Conservation (phyloP, 352 stramenopile genomes). For the Phytophthora vignae region DNA sequence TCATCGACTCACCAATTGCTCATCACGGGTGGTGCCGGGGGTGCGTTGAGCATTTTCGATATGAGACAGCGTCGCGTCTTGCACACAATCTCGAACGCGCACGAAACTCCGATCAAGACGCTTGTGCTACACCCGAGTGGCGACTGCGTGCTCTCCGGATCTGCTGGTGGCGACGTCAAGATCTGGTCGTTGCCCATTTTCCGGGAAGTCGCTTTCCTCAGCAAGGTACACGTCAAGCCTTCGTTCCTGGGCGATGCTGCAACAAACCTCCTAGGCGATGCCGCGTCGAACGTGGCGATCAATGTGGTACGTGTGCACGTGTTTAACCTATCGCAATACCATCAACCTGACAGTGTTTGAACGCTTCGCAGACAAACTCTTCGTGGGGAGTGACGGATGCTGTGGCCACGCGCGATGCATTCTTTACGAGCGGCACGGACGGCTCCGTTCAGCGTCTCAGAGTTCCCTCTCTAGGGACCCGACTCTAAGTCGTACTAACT, state of each 20-base stretch:
- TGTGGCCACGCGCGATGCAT: slow-evolving; percentile 79
- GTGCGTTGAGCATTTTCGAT: slow-evolving; percentile 87
- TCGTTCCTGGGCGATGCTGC: slow-evolving; percentile 82
- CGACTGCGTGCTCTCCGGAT: slow-evolving; percentile 85
- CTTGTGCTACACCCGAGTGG: slow-evolving; percentile 80
- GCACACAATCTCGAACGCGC: slow-evolving; percentile 83
- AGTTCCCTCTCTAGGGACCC: slow-evolving; percentile 53
- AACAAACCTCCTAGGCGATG: slow-evolving; percentile 80
- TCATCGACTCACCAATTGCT: slow-evolving; percentile 83
- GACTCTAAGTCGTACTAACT: slow-evolving; percentile 19
- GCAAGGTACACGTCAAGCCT: slow-evolving; percentile 82
- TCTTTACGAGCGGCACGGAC: slow-evolving; percentile 87
- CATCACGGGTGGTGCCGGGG: slow-evolving; percentile 82
- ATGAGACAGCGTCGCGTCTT: slow-evolving; percentile 88
- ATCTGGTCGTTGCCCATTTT: slow-evolving; percentile 91
- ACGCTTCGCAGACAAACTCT: slow-evolving; percentile 1
- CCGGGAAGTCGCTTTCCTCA: slow-evolving; percentile 74
- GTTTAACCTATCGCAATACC: background rate
- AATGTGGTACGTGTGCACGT: slow-evolving; percentile 69
- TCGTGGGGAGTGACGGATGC: slow-evolving; percentile 88
- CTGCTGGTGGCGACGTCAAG: slow-evolving; percentile 86
- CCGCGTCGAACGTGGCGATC: slow-evolving; percentile 86
- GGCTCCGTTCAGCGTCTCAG: slow-evolving; percentile 82
- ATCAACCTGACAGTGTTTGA: slow-evolving; percentile 5
- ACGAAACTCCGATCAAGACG: slow-evolving; percentile 88